Evolutionary conservation across 108 stramenopile genomes (phyloP).

Genomic region (Cyclostephanos invisitatus): DNA sequence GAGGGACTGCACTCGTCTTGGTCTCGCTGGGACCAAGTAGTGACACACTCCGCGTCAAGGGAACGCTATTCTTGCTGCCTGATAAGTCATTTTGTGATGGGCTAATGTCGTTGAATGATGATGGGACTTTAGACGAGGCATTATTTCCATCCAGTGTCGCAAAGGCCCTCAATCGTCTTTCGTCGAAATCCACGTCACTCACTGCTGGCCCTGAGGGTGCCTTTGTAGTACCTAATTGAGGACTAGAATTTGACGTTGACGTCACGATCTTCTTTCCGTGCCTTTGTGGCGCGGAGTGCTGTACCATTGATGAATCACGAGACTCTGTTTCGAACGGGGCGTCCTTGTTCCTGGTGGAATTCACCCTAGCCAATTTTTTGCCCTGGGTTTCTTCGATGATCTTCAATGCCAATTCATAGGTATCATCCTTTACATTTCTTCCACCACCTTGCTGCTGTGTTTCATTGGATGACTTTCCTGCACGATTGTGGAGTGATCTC

Average conservation of each 20-base stretch:
- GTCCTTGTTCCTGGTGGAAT: background rate
- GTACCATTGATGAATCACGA: background rate
- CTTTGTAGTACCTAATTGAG: background rate
- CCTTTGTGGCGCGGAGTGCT: background rate
- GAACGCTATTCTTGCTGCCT: background rate
- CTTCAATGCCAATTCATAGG: background rate
- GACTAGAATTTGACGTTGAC: background rate
- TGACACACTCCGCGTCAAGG: background rate
- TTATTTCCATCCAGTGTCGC: background rate
- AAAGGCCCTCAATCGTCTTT: background rate
- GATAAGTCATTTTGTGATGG: background rate
- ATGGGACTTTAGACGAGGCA: background rate
- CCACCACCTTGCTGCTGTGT: background rate
- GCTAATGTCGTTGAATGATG: background rate
- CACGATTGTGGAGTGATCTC: background rate
- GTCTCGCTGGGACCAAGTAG: background rate
- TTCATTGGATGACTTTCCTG: background rate
- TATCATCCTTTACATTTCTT: background rate
- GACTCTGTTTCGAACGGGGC: background rate
- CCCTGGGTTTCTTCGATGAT: slow-evolving; percentile 10
- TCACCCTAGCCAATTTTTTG: background rate
- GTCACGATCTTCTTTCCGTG: background rate
- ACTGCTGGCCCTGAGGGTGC: background rate
- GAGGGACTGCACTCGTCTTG: background rate
- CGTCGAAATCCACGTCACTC: background rate